Evolutionary conservation across 2,329 filamentous ascomycete species (phyloP), one percentile per base, ranked within the genome.

Genomic region (Sporothrix dimorphospora): DNA sequence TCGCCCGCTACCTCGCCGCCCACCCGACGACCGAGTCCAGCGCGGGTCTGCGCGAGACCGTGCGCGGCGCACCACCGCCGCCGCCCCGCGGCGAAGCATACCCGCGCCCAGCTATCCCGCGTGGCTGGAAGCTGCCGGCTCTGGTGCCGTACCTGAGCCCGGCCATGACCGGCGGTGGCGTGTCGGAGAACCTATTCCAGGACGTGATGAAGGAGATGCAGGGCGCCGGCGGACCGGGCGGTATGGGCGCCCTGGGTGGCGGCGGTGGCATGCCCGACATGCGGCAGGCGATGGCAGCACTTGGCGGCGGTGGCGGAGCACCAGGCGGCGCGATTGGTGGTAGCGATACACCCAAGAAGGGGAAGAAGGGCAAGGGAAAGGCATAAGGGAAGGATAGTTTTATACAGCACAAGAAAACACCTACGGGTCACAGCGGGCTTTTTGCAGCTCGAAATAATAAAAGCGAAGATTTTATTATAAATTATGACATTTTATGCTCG

Each of bases 151-250:
- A 97, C 75, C 92, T 97, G 79, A 97, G 92, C 74, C 90, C 94
- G 0, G 96, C 94, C 21, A 88, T 98, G 82, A 96, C 92, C 70
- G 96, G 96, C 9, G 96, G 96, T 12, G 96, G 96, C 47, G 93
- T 98, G 12, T 94, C 90, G 74, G 96, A 99, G 81, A 97, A 98
- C 79, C 89, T 98, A 74, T 90, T 98, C 78, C 94, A 96, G 84
- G 94, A 98, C 77, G 97, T 98, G 86, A 97, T 98, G 94, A 91
- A 90, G 78, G 94, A 97, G 83, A 97, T 98, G 93, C 85, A 86
- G 78, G 81, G 81, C 14, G 76, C 55, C 9, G 82, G 80, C 8
- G 79, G 78, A 16, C 66, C 70, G 7, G 71, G 68, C 30, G 66
- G 74, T 55, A 71, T 72, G 72, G 69, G 63, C 21, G 72, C 72